These are phyloP conservation scores for barrel medic (Medicago truncatula) DNA, from an alignment of 306 rosid genomes.

Conservation along the genomic window DNA sequence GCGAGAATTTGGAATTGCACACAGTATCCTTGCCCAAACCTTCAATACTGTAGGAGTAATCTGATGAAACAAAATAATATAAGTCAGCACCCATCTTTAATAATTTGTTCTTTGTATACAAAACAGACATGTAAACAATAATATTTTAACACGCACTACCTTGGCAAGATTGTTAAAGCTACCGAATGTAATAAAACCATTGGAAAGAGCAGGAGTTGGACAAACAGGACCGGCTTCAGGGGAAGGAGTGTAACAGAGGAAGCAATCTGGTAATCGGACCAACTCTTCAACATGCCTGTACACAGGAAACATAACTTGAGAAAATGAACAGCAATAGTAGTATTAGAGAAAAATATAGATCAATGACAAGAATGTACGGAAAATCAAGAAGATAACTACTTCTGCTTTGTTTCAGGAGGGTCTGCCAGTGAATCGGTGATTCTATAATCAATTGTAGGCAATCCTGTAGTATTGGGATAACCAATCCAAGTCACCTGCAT, in stretches of 20 bases:
- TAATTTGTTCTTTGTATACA: no score
- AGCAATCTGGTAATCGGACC: slow-evolving; percentile 83
- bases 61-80: slow-evolving; percentile 50
- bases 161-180: slow-evolving; percentile 98
- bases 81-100: slow-evolving; percentile 8
- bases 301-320: slow-evolving; percentile 21
- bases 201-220: slow-evolving; percentile 92
- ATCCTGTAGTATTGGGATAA: slow-evolving; percentile 97
- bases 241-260: slow-evolving; percentile 97
- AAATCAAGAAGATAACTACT: slow-evolving; percentile 58
- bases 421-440: slow-evolving; percentile 94
- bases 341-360: slow-evolving; percentile 26
- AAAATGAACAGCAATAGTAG: slow-evolving; percentile 23
- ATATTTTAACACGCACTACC: slow-evolving; percentile 55
- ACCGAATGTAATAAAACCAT: slow-evolving; percentile 95
- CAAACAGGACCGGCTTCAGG: slow-evolving; percentile 91
- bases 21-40: slow-evolving; percentile 97
- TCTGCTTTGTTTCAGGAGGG: slow-evolving; percentile 84
- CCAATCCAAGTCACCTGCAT: slow-evolving; percentile 98
- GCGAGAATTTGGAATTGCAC: slow-evolving; percentile 93
- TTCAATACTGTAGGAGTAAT: slow-evolving; percentile 93
- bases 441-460: slow-evolving; percentile 95
- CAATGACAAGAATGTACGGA: slow-evolving; percentile 43
- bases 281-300: slow-evolving; percentile 93
- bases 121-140: slow-evolving; percentile 9